Base-by-base conservation (phyloP, 176 grass and related monocot genomes). In the Carex kokanica region DNA sequence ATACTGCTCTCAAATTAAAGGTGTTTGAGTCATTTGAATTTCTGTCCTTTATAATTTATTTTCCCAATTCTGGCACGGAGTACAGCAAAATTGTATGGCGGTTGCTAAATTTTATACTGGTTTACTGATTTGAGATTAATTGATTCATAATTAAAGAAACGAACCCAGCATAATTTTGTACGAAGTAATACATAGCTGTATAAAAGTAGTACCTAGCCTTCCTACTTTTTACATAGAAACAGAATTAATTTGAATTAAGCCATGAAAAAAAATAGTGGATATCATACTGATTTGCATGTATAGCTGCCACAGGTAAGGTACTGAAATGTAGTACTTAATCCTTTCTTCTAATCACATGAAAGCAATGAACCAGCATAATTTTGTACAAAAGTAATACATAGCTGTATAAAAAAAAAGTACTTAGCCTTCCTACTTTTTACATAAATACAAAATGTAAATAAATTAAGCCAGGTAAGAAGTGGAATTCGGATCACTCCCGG, bases 1-100 rank as follows among this genome's bases (percentile, higher is more conserved):
- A 90, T 23, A 87, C 88, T 7, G 88, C 88, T 74, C 74, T 87
- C 63, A 90, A 90, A 74, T 72, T 90, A 43, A 90, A 81, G 81
- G 88, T 90, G 41, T 67, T 67, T 3, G 11, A 14, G n/a, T 2
- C 20, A 20, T 81, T 63, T 7, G 13, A 3, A 55, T 58, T 65
- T 57, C 85, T 20, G 20, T 5, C 21, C 54, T 40, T 40, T 40
- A 12, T 83, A 53, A 1, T 45, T 75, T 2, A 21, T 69, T 15
- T 64, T 12, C 12, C 1, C n/a, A 32, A 32, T 78, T 78, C 25
- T 56, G 51, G 73, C 15, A 78, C 6, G 14, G 3, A 29, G 2
- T 78, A 32, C 21, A 43, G 57, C 24, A 9, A 43, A 45, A 24
- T 82, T 36, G 23, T 24, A 64, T 27, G 65, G 51, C 23, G 32